Percentiles rank a stretch among this genome's conserved stretches.
phyloP scores from a whole-genome alignment of 345 rosid genomes.

The Aegle marmelos region DNA sequence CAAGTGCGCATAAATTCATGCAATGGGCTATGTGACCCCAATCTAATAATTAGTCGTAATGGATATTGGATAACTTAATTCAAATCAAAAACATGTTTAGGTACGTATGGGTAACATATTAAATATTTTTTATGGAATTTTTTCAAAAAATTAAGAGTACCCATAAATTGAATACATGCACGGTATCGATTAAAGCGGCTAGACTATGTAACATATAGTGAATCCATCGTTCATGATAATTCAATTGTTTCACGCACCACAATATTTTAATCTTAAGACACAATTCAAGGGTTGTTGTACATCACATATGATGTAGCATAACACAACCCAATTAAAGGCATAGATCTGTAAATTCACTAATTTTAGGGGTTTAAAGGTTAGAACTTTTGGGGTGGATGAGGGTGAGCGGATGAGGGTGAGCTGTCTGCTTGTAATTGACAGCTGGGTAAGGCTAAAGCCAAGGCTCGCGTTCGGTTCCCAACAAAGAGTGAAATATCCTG shows the following conservation, averaged over 20 bases:
- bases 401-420: too few species aligned
- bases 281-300: too few species aligned
- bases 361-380: not conserved
- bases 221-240: too few species aligned
- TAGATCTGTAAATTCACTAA: not conserved
- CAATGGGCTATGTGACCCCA: not conserved
- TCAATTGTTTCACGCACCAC: too few species aligned
- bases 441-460: conserved; percentile 5
- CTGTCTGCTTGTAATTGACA: conserved; percentile 22
- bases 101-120: not conserved
- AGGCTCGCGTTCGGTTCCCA: not conserved
- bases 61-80: not conserved
- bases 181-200: not conserved
- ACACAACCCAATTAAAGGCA: not conserved
- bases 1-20: not conserved
- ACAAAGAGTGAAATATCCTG: not conserved
- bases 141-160: too few species aligned
- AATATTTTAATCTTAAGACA: too few species aligned
- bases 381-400: not conserved
- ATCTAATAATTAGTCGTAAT: not conserved
- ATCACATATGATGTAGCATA: too few species aligned
- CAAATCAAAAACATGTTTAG: not conserved
- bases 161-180: too few species aligned
- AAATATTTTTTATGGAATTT: too few species aligned
- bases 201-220: too few species aligned